Percentiles rank a stretch among this genome's conserved stretches.
These are phyloP conservation scores for Agaricus bisporus DNA, from an alignment of 768 basidiomycete genomes.

Conservation along the genomic window DNA sequence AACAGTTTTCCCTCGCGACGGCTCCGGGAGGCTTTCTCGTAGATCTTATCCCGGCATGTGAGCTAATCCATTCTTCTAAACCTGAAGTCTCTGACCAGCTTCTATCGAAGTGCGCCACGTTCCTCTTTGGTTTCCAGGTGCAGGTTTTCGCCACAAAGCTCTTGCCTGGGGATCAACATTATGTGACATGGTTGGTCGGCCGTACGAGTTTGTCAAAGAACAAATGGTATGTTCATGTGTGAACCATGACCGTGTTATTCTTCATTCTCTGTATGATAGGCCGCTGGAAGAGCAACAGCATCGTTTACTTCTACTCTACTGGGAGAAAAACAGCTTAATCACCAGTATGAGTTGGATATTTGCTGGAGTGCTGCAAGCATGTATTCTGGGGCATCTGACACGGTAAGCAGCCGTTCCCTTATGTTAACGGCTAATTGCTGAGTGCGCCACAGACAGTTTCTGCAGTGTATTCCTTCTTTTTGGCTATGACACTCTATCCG, in stretches of 20 bases:
- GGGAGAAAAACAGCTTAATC: slow-evolving; percentile 40
- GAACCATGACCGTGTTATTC: not conserved
- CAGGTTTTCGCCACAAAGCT: slow-evolving; percentile 49
- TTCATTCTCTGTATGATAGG: slow-evolving; percentile 26
- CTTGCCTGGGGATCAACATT: slow-evolving; percentile 47
- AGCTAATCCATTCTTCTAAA: slow-evolving; percentile 13
- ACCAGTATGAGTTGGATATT: slow-evolving; percentile 54
- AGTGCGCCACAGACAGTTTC: slow-evolving; percentile 46
- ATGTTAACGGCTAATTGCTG: not conserved
- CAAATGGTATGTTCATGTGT: slow-evolving; percentile 39
- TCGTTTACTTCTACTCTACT: slow-evolving; percentile 58
- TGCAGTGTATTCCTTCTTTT: slow-evolving; percentile 52
- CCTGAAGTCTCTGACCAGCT: not conserved
- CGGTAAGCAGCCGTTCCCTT: slow-evolving; percentile 27
- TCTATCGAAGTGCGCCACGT: slow-evolving; percentile 42
- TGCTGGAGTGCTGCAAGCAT: slow-evolving; percentile 63
- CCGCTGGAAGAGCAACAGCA: slow-evolving; percentile 46
- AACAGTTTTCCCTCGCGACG: slow-evolving; percentile 48
- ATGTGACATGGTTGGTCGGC: slow-evolving; percentile 48
- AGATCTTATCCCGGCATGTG: slow-evolving; percentile 44
- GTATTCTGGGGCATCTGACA: slow-evolving; percentile 54
- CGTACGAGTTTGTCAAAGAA: slow-evolving; percentile 53
- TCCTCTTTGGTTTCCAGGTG: slow-evolving; percentile 62
- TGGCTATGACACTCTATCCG: slow-evolving; percentile 54
- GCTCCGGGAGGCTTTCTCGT: slow-evolving; percentile 47